Percentiles rank a stretch among this genome's conserved stretches.
Conservation (phyloP, 768 basidiomycete genomes). For the Leccinum ochraceum region DNA sequence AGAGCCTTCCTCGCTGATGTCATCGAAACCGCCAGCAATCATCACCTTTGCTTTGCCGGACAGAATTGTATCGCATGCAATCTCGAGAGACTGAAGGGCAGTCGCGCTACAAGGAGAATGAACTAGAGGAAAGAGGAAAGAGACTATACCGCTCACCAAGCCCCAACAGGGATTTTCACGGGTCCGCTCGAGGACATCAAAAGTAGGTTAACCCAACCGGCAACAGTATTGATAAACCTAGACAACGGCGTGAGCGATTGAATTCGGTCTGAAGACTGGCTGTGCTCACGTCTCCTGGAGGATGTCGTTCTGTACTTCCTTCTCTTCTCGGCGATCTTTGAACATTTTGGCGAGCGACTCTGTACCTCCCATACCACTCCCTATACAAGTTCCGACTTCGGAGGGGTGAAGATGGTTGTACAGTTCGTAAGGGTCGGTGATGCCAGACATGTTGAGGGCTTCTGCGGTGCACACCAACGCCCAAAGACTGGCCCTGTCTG, state of each 20-base stretch:
- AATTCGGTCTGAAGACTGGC: background rate
- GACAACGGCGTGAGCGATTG: slow-evolving; percentile 8
- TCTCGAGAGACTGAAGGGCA: slow-evolving; percentile 96
- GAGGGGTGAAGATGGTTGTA: slow-evolving; percentile 97
- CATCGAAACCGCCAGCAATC: slow-evolving; percentile 98
- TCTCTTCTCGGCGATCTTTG: slow-evolving; percentile 97
- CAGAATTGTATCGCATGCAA: slow-evolving; percentile 93
- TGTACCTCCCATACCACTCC: slow-evolving; percentile 98
- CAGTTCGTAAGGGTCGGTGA: slow-evolving; percentile 97
- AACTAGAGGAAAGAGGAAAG: slow-evolving; percentile 1
- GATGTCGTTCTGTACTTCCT: slow-evolving; percentile 97
- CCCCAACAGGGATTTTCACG: slow-evolving; percentile 98
- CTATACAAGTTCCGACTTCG: slow-evolving; percentile 91
- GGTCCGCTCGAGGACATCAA: slow-evolving; percentile 96
- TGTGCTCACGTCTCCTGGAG: slow-evolving; percentile 89
- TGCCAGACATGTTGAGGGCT: slow-evolving; percentile 94
- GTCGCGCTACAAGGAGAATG: slow-evolving; percentile 64
- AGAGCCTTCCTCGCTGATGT: slow-evolving; percentile 97
- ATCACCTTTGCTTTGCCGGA: slow-evolving; percentile 98
- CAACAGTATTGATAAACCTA: slow-evolving; percentile 98
- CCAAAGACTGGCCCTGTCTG: slow-evolving; percentile 93
- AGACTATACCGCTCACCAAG: slow-evolving; percentile 62
- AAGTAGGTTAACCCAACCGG: slow-evolving; percentile 96
- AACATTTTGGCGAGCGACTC: slow-evolving; percentile 94
- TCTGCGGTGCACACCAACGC: slow-evolving; percentile 93